These are phyloP conservation scores for Anethum foeniculum DNA, from an alignment of 140 eudicot species.

Conservation along the genomic window DNA sequence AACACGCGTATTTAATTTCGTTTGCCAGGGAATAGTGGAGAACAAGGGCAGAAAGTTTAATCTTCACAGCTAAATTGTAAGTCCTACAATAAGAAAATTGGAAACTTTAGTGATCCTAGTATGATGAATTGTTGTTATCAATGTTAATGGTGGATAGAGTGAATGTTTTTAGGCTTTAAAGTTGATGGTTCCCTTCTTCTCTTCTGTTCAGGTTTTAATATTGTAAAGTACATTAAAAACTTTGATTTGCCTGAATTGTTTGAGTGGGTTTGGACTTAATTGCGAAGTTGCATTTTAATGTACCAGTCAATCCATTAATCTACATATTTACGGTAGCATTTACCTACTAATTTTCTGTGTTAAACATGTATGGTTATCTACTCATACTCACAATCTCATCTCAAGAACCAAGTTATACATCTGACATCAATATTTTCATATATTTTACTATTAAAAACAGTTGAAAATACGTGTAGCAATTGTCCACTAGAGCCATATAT, in stretches of 20 bases:
- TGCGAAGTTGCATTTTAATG: neutral
- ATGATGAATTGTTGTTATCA: neutral
- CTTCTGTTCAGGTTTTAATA: neutral
- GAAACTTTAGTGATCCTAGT: neutral
- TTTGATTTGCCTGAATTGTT: neutral
- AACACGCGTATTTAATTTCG: no score
- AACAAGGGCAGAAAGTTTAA: no score
- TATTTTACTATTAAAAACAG: neutral
- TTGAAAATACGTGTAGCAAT: conserved; percentile 5
- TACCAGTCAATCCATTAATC: neutral
- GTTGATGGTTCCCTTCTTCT: neutral
- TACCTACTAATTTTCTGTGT: neutral
- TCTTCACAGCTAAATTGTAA: no score
- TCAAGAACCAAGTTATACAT: conserved; percentile 14
- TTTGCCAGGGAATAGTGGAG: no score
- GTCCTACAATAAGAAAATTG: neutral
- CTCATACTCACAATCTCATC: conserved; percentile 37
- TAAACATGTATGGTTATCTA: conserved; percentile 25
- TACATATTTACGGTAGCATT: neutral
- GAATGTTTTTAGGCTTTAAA: neutral
- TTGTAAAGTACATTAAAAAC: neutral
- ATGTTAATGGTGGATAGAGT: neutral
- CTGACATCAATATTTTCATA: neutral
- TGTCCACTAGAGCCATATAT: conserved; percentile 3
- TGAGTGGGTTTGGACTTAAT: neutral